phyloP scores from a whole-genome alignment of 345 rosid species.

The Populus deltoides region DNA sequence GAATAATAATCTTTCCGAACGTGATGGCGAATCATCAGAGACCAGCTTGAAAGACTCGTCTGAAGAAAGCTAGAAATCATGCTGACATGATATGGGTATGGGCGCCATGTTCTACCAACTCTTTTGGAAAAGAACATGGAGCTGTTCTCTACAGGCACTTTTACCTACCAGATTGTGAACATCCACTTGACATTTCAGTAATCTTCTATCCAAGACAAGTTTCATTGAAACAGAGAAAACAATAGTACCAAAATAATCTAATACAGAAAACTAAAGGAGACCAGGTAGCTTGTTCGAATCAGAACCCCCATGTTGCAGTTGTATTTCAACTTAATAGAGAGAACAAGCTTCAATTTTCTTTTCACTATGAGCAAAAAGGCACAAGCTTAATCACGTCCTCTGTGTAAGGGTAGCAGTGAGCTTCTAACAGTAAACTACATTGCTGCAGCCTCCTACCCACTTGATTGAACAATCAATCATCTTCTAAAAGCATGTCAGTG shows the following conservation, averaged over 20 bases:
- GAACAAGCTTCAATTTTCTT: constrained; percentile 3
- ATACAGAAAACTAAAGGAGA: not conserved
- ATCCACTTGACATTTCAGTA: too few species aligned
- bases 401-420: constrained; percentile 28
- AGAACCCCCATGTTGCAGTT: not conserved
- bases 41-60: too few species aligned
- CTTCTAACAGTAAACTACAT: constrained; percentile 24
- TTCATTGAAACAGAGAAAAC: too few species aligned
- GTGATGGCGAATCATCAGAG: too few species aligned
- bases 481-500: not conserved
- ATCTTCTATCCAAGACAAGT: too few species aligned
- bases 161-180: too few species aligned
- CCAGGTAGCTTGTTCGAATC: not conserved
- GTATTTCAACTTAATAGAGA: not conserved
- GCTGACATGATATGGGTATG: not conserved
- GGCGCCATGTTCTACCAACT: not conserved
- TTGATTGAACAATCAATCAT: not conserved
- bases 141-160: too few species aligned
- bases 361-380: constrained; percentile 7
- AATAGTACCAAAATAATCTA: too few species aligned
- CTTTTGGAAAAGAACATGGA: not conserved
- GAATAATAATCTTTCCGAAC: too few species aligned
- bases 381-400: constrained; percentile 25
- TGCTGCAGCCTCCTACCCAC: constrained; percentile 36
- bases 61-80: not conserved